phyloP scores from a whole-genome alignment of 2,329 filamentous ascomycete genomes.

The Diaporthe citriasiana region DNA sequence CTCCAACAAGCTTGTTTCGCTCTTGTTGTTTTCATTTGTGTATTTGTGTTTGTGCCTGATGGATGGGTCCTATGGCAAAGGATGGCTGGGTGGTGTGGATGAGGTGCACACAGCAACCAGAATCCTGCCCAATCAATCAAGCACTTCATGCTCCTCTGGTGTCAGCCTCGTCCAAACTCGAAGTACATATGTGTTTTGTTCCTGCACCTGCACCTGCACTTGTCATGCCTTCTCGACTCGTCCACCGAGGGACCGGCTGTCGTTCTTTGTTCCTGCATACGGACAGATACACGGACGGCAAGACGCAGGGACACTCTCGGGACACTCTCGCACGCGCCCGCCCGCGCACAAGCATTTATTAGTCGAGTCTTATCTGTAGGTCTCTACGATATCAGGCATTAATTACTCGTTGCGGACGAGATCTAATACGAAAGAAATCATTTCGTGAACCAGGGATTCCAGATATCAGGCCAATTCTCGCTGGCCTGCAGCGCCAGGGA shows the following conservation, averaged over 20 bases:
- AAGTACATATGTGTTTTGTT: background rate
- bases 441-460: conserved; percentile 1
- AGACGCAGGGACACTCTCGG: conserved; percentile 18
- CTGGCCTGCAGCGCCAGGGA: conserved; percentile 1
- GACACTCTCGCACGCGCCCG: conserved; percentile 4
- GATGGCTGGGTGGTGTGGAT: background rate
- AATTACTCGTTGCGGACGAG: background rate
- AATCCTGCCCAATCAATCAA: conserved; percentile 28
- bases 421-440: conserved; percentile 14
- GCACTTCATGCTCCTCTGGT: background rate
- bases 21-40: conserved; percentile 5
- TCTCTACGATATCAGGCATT: conserved; percentile 1
- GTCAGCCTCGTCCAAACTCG: conserved; percentile 2
- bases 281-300: background rate
- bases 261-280: conserved; percentile 30
- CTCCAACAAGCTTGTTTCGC: background rate
- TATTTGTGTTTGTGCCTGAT: conserved; percentile 7
- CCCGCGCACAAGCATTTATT: conserved; percentile 8
- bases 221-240: background rate
- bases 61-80: background rate
- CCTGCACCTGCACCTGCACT: conserved; percentile 1
- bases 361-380: background rate
- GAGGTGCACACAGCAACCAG: conserved; percentile 28
- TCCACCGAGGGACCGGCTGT: background rate
- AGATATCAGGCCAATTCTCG: background rate